phyloP scores from a whole-genome alignment of 306 rosid species.

The Erythrophleum fordii region DNA sequence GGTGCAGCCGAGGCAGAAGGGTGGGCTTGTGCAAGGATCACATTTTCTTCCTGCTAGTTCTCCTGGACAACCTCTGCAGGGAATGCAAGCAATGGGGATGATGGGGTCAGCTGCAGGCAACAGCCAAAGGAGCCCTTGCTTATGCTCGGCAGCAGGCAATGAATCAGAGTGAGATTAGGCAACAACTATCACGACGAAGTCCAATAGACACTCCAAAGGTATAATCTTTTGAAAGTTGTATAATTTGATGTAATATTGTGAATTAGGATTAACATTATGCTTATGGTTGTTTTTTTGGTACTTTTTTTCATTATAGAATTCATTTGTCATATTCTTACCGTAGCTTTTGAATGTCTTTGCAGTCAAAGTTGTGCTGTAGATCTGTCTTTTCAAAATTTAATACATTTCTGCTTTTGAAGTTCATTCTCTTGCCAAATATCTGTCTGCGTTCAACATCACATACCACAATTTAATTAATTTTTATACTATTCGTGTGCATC shows the following conservation, averaged over 20 bases:
- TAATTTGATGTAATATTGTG: slow-evolving; percentile 24
- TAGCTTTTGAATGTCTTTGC: slow-evolving; percentile 28
- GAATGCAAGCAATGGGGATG: slow-evolving; percentile 84
- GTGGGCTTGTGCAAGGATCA: slow-evolving; percentile 70
- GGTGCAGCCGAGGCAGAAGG: slow-evolving; percentile 81
- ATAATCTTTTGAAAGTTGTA: slow-evolving; percentile 29
- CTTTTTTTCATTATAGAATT: background rate
- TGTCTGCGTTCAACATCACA: slow-evolving; percentile 8
- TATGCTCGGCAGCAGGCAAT: slow-evolving; percentile 75
- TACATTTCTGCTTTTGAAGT: background rate
- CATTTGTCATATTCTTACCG: slow-evolving; percentile 3
- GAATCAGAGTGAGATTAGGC: slow-evolving; percentile 71
- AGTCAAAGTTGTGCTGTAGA: slow-evolving; percentile 3
- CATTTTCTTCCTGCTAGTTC: slow-evolving; percentile 74
- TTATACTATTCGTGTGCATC: slow-evolving; percentile 12
- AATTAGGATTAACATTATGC: slow-evolving; percentile 23
- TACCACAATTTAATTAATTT: background rate
- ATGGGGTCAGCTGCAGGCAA: slow-evolving; percentile 66
- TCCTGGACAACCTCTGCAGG: slow-evolving; percentile 74
- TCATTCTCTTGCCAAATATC: background rate
- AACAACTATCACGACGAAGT: slow-evolving; percentile 73
- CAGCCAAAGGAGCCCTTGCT: slow-evolving; percentile 42
- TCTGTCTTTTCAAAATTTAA: slow-evolving; percentile 21
- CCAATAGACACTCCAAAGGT: slow-evolving; percentile 71
- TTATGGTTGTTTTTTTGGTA: background rate